Evolutionary conservation across 208 protist species (phyloP).

Genomic region (Perkinsela sp.): DNA sequence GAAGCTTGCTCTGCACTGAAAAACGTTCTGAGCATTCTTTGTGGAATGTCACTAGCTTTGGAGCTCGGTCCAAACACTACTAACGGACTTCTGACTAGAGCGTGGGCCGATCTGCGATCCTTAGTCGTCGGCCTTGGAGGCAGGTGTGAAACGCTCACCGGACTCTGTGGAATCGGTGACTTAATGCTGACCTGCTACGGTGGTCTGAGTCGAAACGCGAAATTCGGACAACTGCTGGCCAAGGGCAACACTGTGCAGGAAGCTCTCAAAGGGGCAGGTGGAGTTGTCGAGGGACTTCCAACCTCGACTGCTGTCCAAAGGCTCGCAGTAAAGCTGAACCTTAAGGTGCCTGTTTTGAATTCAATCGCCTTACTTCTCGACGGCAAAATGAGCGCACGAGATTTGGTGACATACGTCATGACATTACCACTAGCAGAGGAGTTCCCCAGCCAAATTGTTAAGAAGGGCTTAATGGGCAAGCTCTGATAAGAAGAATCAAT

Average conservation of each 20-base stretch:
- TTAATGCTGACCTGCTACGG: constrained; percentile 56
- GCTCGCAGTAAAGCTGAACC: constrained; percentile 4
- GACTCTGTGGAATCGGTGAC: constrained; percentile 53
- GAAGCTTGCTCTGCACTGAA: constrained; percentile 63
- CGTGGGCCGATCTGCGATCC: constrained; percentile 47
- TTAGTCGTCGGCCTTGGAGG: constrained; percentile 32
- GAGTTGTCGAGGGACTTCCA: constrained; percentile 4
- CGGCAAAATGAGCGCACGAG: not conserved
- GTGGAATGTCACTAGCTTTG: constrained; percentile 24
- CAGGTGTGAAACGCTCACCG: constrained; percentile 38
- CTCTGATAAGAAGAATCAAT: too few relatives aligned
- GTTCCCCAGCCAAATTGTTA: not conserved
- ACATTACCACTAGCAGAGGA: not conserved
- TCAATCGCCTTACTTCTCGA: not conserved
- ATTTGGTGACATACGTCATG: not conserved
- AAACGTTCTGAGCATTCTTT: constrained; percentile 61
- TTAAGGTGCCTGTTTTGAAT: constrained; percentile 6
- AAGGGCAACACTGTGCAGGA: constrained; percentile 24
- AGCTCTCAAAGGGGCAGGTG: constrained; percentile 3
- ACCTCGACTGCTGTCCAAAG: constrained; percentile 3
- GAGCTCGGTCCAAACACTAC: constrained; percentile 34
- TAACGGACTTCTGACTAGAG: constrained; percentile 36
- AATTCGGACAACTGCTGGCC: constrained; percentile 35
- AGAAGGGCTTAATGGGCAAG: not conserved
- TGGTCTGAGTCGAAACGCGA: constrained; percentile 57